A percentile compares a stretch with the other conserved stretches of the same genome.
Conservation (phyloP, 257 asterid species). For the Ocimum tenuiflorum region DNA sequence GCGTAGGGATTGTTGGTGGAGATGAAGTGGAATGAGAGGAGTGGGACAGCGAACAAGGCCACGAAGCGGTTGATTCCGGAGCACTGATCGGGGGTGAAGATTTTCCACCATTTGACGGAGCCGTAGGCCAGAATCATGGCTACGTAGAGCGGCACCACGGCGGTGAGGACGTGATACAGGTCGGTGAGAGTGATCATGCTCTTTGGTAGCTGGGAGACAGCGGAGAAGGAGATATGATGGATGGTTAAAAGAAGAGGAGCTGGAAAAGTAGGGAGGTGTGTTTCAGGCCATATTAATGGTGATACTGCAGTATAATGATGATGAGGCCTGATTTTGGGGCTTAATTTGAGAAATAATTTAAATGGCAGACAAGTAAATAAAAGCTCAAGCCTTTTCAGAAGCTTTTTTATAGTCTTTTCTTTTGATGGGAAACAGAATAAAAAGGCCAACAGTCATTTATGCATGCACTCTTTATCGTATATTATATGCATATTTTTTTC, state of each 20-base stretch:
- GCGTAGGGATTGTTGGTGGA: constrained; percentile 60
- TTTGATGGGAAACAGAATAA: too few species aligned
- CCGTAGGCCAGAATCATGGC: not conserved
- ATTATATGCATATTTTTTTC: too few species aligned
- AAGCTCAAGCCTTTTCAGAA: too few species aligned
- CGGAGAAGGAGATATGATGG: not conserved
- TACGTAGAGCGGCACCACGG: constrained; percentile 65
- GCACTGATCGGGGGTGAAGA: constrained; percentile 48
- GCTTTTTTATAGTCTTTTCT: too few species aligned
- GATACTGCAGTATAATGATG: constrained; percentile 18
- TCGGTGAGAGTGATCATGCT: constrained; percentile 39
- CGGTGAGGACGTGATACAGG: constrained; percentile 64
- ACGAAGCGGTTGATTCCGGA: constrained; percentile 74
- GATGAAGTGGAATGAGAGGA: constrained; percentile 66
- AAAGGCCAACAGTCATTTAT: too few species aligned
- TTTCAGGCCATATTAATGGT: not conserved
- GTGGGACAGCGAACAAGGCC: constrained; percentile 65
- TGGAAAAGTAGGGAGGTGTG: not conserved
- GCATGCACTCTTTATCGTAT: too few species aligned
- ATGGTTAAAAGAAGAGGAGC: not conserved
- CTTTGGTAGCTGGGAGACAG: not conserved
- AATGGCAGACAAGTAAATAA: too few species aligned
- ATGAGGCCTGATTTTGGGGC: constrained; percentile 32
- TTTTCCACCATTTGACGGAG: not conserved
- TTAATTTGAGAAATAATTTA: not conserved